phyloP scores from a whole-genome alignment of 2,329 filamentous ascomycete genomes.

The Fusarium continuum region DNA sequence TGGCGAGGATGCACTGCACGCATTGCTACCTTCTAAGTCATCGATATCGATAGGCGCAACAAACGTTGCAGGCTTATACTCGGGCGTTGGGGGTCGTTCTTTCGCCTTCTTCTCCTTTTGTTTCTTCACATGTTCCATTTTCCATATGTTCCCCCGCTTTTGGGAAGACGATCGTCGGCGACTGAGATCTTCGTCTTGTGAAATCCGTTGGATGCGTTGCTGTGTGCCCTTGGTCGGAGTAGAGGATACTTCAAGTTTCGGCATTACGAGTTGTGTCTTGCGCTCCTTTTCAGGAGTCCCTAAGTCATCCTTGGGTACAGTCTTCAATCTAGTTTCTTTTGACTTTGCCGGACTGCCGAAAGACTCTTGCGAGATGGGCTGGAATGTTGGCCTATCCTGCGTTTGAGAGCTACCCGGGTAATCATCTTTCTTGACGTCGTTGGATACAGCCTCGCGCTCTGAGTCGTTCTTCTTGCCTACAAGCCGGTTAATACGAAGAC shows the following conservation, averaged over 20 bases:
- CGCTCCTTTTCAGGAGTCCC: constrained; percentile 20
- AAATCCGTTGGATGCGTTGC: constrained; percentile 2
- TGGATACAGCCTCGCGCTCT: not conserved
- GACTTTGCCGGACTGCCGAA: constrained; percentile 25
- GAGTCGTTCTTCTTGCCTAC: constrained; percentile 2
- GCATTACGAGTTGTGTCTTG: not conserved
- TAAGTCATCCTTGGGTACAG: constrained; percentile 10
- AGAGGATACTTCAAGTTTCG: constrained; percentile 12
- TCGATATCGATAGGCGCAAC: constrained; percentile 19
- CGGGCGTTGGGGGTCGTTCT: not conserved
- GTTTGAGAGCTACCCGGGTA: constrained; percentile 10
- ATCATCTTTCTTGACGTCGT: not conserved
- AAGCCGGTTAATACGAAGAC: not conserved
- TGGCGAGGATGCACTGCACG: constrained; percentile 5
- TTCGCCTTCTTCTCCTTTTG: not conserved
- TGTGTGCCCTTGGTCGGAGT: constrained; percentile 21
- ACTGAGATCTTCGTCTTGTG: constrained; percentile 7
- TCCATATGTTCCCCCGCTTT: not conserved
- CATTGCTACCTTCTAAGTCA: not conserved
- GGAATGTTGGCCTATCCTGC: constrained; percentile 16
- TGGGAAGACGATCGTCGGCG: constrained; percentile 9
- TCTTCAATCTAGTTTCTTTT: constrained; percentile 9
- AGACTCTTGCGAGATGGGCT: constrained; percentile 9
- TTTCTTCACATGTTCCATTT: not conserved
- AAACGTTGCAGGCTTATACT: constrained; percentile 16